Evolutionary conservation across 2,329 filamentous ascomycete genomes (phyloP).

Genomic region (Diaporthe sp.): DNA sequence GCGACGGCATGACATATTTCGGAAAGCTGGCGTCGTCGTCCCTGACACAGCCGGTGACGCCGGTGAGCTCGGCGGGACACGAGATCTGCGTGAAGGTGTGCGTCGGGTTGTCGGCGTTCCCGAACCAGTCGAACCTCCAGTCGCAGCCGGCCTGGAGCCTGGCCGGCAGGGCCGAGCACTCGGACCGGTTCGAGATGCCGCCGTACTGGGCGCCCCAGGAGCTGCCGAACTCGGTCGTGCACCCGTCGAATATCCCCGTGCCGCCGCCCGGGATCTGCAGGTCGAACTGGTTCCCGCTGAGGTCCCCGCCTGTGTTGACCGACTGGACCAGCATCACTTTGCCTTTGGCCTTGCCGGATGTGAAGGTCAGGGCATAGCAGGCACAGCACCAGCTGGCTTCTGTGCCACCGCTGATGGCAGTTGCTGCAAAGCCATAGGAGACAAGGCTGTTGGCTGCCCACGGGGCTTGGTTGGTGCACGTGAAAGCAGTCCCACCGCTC

Average conservation of each 20-base stretch:
- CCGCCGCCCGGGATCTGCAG: slow-evolving; percentile 70
- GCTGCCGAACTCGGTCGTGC: slow-evolving; percentile 27
- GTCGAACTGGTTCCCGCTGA: slow-evolving; percentile 72
- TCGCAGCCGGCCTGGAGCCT: slow-evolving; percentile 62
- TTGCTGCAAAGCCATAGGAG: slow-evolving; percentile 76
- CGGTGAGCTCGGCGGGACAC: slow-evolving; percentile 60
- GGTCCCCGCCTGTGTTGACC: slow-evolving; percentile 73
- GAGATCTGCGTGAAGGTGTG: slow-evolving; percentile 62
- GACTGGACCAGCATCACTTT: slow-evolving; percentile 76
- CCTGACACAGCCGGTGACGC: slow-evolving; percentile 54
- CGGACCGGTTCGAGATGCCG: slow-evolving; percentile 57
- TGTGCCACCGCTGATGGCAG: slow-evolving; percentile 65
- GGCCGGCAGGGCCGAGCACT: slow-evolving; percentile 60
- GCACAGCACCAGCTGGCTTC: slow-evolving; percentile 77
- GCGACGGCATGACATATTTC: slow-evolving; percentile 36
- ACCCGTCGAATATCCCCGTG: slow-evolving; percentile 61
- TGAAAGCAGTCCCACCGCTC: slow-evolving; percentile 67
- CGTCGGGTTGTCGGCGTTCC: slow-evolving; percentile 62
- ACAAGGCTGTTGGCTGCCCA: slow-evolving; percentile 71
- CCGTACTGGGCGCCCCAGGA: slow-evolving; percentile 56
- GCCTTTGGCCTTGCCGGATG: slow-evolving; percentile 64
- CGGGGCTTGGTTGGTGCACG: slow-evolving; percentile 73
- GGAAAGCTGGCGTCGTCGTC: slow-evolving; percentile 41
- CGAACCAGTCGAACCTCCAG: slow-evolving; percentile 69
- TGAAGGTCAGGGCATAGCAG: slow-evolving; percentile 73